Evolutionary conservation across 768 basidiomycete species (phyloP).

Genomic region (Obba rivulosa): DNA sequence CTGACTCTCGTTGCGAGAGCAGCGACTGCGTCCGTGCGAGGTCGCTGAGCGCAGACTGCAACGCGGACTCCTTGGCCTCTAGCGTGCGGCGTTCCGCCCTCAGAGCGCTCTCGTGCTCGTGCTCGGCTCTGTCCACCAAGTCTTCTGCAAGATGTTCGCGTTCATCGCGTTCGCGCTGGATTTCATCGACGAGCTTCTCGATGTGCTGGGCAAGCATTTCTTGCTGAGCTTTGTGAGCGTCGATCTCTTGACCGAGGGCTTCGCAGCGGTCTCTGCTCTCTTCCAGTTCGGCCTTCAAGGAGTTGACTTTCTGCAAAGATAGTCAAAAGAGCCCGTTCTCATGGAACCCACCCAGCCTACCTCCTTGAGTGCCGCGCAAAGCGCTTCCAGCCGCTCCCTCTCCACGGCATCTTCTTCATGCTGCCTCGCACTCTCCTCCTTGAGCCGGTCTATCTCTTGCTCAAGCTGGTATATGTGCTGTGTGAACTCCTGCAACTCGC

Average conservation of each 20-base stretch:
- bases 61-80: constrained; percentile 66
- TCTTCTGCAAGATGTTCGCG: constrained; percentile 51
- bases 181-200: constrained; percentile 62
- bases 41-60: constrained; percentile 58
- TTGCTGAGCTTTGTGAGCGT: constrained; percentile 63
- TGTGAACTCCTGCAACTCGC: constrained; percentile 75
- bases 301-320: constrained; percentile 56
- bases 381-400: constrained; percentile 57
- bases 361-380: constrained; percentile 76
- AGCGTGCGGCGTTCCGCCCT: constrained; percentile 57
- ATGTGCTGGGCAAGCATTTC: constrained; percentile 75
- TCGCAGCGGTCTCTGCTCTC: constrained; percentile 66
- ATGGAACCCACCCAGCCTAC: constrained; percentile 33
- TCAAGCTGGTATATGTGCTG: constrained; percentile 79
- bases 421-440: constrained; percentile 61
- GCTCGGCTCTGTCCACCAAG: constrained; percentile 48
- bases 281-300: constrained; percentile 59
- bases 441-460: constrained; percentile 75
- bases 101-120: constrained; percentile 56
- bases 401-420: constrained; percentile 75
- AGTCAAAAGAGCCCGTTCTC: not conserved
- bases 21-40: constrained; percentile 58
- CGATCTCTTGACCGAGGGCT: constrained; percentile 51
- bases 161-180: constrained; percentile 52
- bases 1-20: constrained; percentile 67